phyloP scores from a whole-genome alignment of 2,329 filamentous ascomycete species.

The Botrytis cinerea region DNA sequence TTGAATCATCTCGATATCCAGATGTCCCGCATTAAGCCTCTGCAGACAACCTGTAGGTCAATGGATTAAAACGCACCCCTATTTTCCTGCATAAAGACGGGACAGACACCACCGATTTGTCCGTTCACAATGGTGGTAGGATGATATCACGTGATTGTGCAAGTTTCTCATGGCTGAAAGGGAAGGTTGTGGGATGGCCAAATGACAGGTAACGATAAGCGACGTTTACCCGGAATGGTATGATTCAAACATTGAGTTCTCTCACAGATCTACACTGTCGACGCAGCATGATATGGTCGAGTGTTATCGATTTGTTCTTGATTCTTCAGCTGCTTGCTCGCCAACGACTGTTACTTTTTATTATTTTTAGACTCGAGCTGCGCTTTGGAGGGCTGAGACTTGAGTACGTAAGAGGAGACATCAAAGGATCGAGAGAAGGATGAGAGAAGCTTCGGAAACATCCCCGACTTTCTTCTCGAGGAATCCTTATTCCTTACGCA shows the following conservation, averaged over 20 bases:
- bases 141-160: neutral
- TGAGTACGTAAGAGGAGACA: neutral
- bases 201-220: neutral
- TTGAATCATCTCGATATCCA: neutral
- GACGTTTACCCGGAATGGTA: neutral
- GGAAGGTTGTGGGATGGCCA: neutral
- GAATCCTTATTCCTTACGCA: neutral
- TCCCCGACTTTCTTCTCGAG: neutral
- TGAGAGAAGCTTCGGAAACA: slow-evolving; percentile 3
- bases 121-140: neutral
- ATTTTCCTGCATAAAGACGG: neutral
- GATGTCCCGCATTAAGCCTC: slow-evolving; percentile 6
- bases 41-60: neutral
- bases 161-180: neutral
- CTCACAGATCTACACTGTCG: neutral
- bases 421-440: neutral
- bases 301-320: neutral
- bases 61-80: neutral
- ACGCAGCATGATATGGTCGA: neutral
- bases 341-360: neutral
- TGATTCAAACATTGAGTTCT: neutral
- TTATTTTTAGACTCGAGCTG: neutral
- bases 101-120: too few species aligned
- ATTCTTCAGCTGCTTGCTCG: neutral
- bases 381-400: neutral